Evolutionary conservation across 257 asterid species (phyloP).

Genomic region (Asclepias syriaca): DNA sequence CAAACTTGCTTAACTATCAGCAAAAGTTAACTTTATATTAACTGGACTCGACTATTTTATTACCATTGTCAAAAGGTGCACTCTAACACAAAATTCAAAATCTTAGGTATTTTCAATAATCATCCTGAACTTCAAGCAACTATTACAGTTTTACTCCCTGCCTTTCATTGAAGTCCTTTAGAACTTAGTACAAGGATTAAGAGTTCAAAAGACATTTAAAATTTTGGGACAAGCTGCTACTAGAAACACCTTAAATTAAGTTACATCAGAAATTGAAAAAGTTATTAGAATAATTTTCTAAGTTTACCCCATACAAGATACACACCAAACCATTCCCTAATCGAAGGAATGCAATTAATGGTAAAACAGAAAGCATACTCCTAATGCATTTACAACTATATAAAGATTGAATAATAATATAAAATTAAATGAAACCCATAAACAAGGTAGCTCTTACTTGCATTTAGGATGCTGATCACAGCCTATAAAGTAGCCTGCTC

Average conservation of each 20-base stretch:
- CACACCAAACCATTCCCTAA: neutral
- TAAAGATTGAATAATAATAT: neutral
- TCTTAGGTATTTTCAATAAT: neutral
- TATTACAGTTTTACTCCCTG: neutral
- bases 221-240: no score
- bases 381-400: neutral
- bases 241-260: no score
- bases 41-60: neutral
- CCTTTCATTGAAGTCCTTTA: no score
- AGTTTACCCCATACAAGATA: constrained; percentile 2
- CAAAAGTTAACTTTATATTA: neutral
- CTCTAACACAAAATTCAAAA: neutral
- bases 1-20: neutral
- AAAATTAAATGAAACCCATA: neutral
- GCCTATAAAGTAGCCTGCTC: constrained; percentile 88
- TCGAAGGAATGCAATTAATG: neutral
- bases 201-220: no score
- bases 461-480: constrained; percentile 95
- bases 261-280: no score
- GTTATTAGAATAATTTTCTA: no score
- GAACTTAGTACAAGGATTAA: no score
- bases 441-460: constrained; percentile 51
- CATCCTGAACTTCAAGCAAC: neutral
- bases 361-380: neutral
- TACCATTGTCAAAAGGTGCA: neutral